Evolutionary conservation across 1,284 basidiomycete species (phyloP).

Genomic region (Leucoagaricus sp.): DNA sequence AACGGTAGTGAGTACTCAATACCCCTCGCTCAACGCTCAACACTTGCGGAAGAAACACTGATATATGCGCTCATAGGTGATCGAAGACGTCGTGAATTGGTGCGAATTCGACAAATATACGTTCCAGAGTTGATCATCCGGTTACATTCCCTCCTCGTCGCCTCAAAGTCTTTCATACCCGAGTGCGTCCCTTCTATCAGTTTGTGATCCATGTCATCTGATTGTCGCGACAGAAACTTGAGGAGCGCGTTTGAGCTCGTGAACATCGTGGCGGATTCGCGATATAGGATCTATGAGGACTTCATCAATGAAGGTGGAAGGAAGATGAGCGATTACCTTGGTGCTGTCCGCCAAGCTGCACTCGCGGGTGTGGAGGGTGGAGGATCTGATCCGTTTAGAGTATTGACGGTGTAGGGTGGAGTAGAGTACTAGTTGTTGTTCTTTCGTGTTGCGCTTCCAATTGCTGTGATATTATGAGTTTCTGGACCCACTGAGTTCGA

Average conservation of each 20-base stretch:
- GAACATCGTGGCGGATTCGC: slow-evolving; percentile 87
- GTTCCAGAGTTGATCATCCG: slow-evolving; percentile 90
- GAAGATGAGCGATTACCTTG: slow-evolving; percentile 69
- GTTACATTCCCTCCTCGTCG: slow-evolving; percentile 75
- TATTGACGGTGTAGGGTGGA: slow-evolving; percentile 23
- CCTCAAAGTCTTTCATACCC: slow-evolving; percentile 65
- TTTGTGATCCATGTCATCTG: not conserved
- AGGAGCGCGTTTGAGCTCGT: slow-evolving; percentile 76
- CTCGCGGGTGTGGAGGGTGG: slow-evolving; percentile 72
- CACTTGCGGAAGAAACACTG: no score
- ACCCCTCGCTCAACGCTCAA: no score
- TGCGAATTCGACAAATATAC: slow-evolving; percentile 84
- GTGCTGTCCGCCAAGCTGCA: slow-evolving; percentile 68
- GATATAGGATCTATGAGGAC: slow-evolving; percentile 86
- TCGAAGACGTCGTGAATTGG: slow-evolving; percentile 67
- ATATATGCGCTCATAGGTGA: slow-evolving; percentile 49
- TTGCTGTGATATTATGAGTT: not conserved
- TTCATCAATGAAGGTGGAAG: slow-evolving; percentile 66
- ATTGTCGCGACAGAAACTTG: slow-evolving; percentile 63
- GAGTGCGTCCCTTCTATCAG: slow-evolving; percentile 52
- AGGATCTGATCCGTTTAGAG: slow-evolving; percentile 70
- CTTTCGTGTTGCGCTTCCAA: not conserved
- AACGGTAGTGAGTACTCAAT: slow-evolving; percentile 38
- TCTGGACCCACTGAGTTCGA: no score
- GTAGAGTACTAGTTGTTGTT: not conserved